A percentile compares a stretch with the other conserved stretches of the same genome.
Conservation (phyloP, 169 alveolate genomes). For the Cryptosporidium canis region DNA sequence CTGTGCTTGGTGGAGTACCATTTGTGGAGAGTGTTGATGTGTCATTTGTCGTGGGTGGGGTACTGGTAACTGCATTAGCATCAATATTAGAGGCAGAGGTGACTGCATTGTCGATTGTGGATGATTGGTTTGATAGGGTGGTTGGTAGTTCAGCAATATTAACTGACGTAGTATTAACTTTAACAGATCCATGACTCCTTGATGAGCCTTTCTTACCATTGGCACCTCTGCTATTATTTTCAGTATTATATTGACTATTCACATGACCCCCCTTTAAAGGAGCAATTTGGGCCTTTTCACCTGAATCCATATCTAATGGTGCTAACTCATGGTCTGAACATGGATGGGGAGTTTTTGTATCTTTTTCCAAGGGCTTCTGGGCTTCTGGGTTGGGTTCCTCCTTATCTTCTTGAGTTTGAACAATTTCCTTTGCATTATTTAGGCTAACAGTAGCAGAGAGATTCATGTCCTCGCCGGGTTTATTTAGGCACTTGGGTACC, state of each 20-base stretch:
- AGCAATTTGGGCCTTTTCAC: not conserved
- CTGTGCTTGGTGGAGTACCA: not conserved
- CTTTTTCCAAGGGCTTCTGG: not conserved
- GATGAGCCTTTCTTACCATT: not conserved
- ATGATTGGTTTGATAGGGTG: not conserved
- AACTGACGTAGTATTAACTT: not conserved
- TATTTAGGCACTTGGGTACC: not conserved
- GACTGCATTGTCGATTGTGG: not conserved
- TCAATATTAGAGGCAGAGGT: not conserved
- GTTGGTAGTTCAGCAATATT: not conserved
- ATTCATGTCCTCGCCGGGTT: slow-evolving; percentile 6
- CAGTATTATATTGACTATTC: not conserved
- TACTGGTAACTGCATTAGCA: not conserved
- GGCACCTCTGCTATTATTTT: not conserved
- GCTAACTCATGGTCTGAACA: not conserved
- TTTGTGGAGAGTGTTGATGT: not conserved
- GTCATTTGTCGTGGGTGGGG: not conserved
- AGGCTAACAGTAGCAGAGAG: slow-evolving; percentile 12
- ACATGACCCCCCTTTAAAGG: not conserved
- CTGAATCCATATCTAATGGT: not conserved
- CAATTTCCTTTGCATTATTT: not conserved
- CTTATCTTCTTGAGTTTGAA: not conserved
- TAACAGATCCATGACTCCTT: not conserved
- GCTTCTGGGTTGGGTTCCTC: not conserved
- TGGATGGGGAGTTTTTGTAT: not conserved